phyloP scores from a whole-genome alignment of 495 filamentous ascomycete genomes.

The Xylaria scruposa region DNA sequence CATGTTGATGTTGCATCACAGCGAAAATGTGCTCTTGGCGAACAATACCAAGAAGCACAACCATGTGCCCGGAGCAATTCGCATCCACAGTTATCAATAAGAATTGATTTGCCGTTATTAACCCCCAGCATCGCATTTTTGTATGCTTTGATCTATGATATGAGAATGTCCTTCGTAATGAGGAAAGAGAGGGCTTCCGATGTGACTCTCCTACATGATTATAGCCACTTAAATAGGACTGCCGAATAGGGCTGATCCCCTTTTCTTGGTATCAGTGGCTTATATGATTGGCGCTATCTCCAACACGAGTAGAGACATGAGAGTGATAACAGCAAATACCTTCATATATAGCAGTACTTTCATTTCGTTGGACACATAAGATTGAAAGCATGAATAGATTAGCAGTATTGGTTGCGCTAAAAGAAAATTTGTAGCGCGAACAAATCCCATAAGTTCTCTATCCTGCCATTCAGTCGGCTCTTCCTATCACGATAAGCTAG shows the following conservation, averaged over 20 bases:
- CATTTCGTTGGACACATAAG: not conserved
- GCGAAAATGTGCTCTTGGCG: constrained; percentile 12
- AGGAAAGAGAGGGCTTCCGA: not conserved
- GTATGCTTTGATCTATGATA: not conserved
- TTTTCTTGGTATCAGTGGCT: not conserved
- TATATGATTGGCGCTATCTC: not conserved
- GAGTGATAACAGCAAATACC: not conserved
- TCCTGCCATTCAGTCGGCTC: no score
- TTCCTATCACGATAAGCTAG: no score
- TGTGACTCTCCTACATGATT: no score
- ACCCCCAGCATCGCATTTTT: not conserved
- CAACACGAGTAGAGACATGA: not conserved
- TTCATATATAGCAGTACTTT: not conserved
- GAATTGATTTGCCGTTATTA: not conserved
- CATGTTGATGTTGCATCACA: not conserved
- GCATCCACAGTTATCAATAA: not conserved
- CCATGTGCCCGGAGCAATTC: not conserved
- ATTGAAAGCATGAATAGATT: not conserved
- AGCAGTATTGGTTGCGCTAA: not conserved
- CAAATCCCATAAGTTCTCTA: not conserved
- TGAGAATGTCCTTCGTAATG: not conserved
- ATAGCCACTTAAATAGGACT: not conserved
- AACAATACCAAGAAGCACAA: constrained; percentile 1
- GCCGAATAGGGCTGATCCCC: not conserved
- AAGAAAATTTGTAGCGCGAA: not conserved